phyloP scores from a whole-genome alignment of 1,284 basidiomycete species.

The Sanghuangporus baumii region DNA sequence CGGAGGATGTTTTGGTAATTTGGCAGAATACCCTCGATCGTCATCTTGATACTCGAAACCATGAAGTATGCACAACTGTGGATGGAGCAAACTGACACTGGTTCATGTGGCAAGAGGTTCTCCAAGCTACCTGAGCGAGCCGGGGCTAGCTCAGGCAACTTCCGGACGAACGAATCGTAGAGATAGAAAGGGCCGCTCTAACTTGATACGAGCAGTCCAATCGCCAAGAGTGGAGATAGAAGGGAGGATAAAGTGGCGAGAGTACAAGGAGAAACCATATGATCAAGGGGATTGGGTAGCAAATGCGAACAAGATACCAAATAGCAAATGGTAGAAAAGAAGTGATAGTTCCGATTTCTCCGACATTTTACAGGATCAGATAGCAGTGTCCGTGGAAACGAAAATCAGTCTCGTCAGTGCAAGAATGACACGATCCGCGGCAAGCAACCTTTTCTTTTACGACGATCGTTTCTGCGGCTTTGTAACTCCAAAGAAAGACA shows the following conservation, averaged over 20 bases:
- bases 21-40: no score
- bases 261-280: not conserved
- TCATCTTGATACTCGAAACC: no score
- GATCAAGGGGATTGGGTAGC: not conserved
- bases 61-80: no score
- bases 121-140: no score
- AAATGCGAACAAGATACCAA: not conserved
- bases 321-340: not conserved
- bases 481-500: not conserved
- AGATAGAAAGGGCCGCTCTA: no score
- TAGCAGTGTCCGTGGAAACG: not conserved
- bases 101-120: no score
- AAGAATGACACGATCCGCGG: not conserved
- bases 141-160: no score
- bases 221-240: not conserved
- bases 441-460: not conserved
- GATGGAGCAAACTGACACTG: no score
- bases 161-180: no score
- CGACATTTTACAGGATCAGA: not conserved
- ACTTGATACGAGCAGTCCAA: not conserved
- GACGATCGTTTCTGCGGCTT: not conserved
- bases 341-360: not conserved
- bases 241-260: not conserved
- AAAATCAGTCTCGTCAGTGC: not conserved
- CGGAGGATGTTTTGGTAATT: no score